A percentile compares a stretch with the other conserved stretches of the same genome.
These are phyloP conservation scores for Albugo candida DNA, from an alignment of 352 stramenopile genomes.

Conservation along the genomic window DNA sequence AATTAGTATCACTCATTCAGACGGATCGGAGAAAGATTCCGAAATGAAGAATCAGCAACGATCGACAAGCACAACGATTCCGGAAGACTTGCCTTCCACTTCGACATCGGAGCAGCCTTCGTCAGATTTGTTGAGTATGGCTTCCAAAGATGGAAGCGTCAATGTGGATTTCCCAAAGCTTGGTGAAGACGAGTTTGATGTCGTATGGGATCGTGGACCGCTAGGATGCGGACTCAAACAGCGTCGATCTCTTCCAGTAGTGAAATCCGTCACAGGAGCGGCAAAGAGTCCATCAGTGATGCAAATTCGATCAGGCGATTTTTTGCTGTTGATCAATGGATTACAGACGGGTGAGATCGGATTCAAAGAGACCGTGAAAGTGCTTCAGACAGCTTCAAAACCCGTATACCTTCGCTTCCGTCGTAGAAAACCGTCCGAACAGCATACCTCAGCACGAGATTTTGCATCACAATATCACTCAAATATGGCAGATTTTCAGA, in stretches of 20 bases:
- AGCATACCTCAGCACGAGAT: not conserved
- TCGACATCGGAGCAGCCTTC: not conserved
- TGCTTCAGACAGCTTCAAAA: slow-evolving; percentile 54
- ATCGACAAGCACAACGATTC: not conserved
- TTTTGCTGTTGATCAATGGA: slow-evolving; percentile 57
- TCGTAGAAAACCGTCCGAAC: slow-evolving; percentile 5
- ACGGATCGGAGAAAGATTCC: not conserved
- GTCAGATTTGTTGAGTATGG: not conserved
- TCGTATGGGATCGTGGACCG: slow-evolving; percentile 49
- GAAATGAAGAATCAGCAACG: not conserved
- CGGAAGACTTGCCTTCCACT: not conserved
- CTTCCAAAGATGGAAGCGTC: not conserved
- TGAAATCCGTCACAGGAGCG: slow-evolving; percentile 42
- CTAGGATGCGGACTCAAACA: slow-evolving; percentile 60
- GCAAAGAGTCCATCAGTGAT: slow-evolving; percentile 19
- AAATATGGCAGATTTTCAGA: not conserved
- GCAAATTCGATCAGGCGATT: slow-evolving; percentile 42
- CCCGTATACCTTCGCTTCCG: slow-evolving; percentile 53
- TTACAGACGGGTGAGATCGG: slow-evolving; percentile 44
- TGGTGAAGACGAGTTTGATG: slow-evolving; percentile 32
- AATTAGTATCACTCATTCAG: slow-evolving; percentile 13
- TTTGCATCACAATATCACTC: not conserved
- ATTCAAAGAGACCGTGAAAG: slow-evolving; percentile 54
- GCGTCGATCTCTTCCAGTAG: slow-evolving; percentile 32
- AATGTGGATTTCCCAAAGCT: not conserved